Percentiles rank a stretch among this genome's conserved stretches.
phyloP scores from a whole-genome alignment of 345 rosid species.

The Acer saccharum region DNA sequence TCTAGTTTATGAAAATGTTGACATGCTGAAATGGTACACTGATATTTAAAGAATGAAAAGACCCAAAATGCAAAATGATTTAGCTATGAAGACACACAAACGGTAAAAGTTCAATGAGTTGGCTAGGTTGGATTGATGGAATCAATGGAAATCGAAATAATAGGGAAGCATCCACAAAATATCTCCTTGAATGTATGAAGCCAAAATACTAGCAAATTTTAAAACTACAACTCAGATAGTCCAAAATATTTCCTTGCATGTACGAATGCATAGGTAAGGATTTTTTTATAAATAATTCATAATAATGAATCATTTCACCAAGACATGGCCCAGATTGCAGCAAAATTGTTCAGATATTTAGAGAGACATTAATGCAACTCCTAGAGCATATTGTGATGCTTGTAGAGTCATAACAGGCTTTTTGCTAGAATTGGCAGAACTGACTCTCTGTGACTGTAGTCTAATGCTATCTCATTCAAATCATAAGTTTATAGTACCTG shows the following conservation, averaged over 20 bases:
- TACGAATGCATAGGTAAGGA: not conserved
- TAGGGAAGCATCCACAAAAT: not conserved
- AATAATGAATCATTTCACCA: not conserved
- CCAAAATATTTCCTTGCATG: too few relatives aligned
- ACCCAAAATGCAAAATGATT: not conserved
- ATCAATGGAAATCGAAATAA: not conserved
- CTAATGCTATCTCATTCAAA: not conserved
- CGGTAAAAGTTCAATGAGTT: not conserved
- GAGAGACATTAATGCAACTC: not conserved
- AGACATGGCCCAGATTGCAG: not conserved
- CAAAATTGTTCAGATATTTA: not conserved
- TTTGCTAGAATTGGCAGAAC: not conserved
- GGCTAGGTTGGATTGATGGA: not conserved
- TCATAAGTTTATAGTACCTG: conserved; percentile 48
- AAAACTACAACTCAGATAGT: not conserved
- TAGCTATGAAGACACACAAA: conserved; percentile 1
- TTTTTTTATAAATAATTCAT: not conserved
- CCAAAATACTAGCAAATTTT: not conserved
- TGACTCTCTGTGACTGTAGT: not conserved
- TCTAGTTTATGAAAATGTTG: conserved; percentile 1
- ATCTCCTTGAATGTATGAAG: not conserved
- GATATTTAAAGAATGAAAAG: not conserved
- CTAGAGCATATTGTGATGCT: not conserved
- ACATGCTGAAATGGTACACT: not conserved
- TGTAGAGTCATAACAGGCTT: not conserved